Percentiles rank a stretch among this genome's conserved stretches.
Evolutionary conservation across 176 grass and related monocot species (phyloP).

Genomic region (Rhipidocladum racemiflorum): DNA sequence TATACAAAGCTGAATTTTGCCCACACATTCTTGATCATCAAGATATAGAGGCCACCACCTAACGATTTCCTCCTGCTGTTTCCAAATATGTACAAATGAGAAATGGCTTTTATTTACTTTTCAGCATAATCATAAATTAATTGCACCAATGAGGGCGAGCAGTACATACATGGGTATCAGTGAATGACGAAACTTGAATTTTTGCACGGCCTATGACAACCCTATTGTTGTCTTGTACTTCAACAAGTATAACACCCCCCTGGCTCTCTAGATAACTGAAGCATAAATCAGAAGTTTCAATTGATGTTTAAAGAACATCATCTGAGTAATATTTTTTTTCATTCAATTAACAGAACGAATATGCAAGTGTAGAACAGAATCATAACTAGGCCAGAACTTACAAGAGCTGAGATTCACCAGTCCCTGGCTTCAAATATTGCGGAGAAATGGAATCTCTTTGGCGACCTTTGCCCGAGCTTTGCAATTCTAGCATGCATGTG

Average conservation of each 20-base stretch:
- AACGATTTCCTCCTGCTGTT: conserved; percentile 63
- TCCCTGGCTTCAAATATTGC: conserved; percentile 73
- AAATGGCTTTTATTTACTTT: neutral
- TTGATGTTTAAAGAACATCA: conserved; percentile 17
- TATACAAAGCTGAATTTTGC: conserved; percentile 83
- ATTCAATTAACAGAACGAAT: neutral
- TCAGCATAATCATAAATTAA: conserved; percentile 15
- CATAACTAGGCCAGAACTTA: conserved; percentile 45
- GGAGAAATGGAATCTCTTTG: conserved; percentile 53
- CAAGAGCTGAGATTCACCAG: conserved; percentile 89
- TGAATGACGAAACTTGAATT: conserved; percentile 71
- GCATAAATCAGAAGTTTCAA: conserved; percentile 23
- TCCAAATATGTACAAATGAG: conserved; percentile 25
- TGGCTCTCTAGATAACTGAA: conserved; percentile 76
- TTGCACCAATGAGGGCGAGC: conserved; percentile 3
- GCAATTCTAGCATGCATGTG: conserved; percentile 67
- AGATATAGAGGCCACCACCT: conserved; percentile 79
- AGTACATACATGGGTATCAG: conserved; percentile 69
- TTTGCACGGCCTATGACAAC: conserved; percentile 58
- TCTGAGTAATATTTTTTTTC: neutral
- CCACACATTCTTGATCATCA: conserved; percentile 75
- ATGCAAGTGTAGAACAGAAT: conserved; percentile 1
- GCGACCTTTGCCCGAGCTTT: conserved; percentile 61
- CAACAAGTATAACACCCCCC: conserved; percentile 65
- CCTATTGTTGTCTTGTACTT: conserved; percentile 72